phyloP scores from a whole-genome alignment of 257 asterid genomes.

The Nicotiana tabacum region DNA sequence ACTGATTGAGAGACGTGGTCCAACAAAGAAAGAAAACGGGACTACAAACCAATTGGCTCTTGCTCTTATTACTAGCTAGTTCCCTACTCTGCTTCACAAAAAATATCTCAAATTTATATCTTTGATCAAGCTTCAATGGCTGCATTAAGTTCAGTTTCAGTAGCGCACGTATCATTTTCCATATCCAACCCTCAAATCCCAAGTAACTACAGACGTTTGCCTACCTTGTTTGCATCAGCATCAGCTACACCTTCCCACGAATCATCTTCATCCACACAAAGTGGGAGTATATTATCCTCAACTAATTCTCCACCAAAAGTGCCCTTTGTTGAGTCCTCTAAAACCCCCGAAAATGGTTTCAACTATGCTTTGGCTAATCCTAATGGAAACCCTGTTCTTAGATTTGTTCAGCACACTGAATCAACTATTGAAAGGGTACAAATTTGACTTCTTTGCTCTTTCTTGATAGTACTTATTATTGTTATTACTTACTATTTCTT shows the following conservation, averaged over 20 bases:
- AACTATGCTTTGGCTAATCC: slow-evolving; percentile 36
- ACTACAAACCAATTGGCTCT: background rate
- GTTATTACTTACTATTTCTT: background rate
- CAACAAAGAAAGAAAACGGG: background rate
- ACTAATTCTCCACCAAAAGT: slow-evolving; percentile 20
- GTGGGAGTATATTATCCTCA: slow-evolving; percentile 27
- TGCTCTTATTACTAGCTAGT: background rate
- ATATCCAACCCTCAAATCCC: slow-evolving; percentile 22
- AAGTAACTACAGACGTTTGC: slow-evolving; percentile 14
- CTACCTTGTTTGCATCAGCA: slow-evolving; percentile 32
- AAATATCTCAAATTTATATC: background rate
- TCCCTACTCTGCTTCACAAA: background rate
- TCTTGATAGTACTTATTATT: background rate
- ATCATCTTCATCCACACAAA: slow-evolving; percentile 32
- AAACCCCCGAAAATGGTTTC: slow-evolving; percentile 25
- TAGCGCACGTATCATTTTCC: slow-evolving; percentile 30
- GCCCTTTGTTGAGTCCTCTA: slow-evolving; percentile 31
- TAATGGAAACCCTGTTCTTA: slow-evolving; percentile 46
- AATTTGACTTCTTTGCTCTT: slow-evolving; percentile 21
- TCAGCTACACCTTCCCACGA: slow-evolving; percentile 40
- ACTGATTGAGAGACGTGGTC: background rate
- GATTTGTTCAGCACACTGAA: slow-evolving; percentile 55
- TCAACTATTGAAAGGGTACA: slow-evolving; percentile 65
- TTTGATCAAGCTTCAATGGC: slow-evolving; percentile 40
- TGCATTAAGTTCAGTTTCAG: slow-evolving; percentile 29